These are phyloP conservation scores for Cyclocybe cylindracea DNA, from an alignment of 768 basidiomycete genomes.

Conservation along the genomic window DNA sequence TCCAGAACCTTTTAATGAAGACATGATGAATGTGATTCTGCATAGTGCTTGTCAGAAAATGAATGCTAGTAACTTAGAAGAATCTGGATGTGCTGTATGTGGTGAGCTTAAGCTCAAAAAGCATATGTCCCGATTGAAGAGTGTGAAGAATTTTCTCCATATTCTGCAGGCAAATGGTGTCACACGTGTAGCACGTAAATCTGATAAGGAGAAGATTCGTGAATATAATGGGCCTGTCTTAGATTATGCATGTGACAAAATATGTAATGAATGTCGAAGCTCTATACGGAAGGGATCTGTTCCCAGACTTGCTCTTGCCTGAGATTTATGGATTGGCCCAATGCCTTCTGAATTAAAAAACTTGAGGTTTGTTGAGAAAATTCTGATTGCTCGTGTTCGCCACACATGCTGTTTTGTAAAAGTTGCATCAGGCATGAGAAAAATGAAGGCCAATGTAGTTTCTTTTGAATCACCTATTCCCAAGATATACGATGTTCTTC, in stretches of 20 bases:
- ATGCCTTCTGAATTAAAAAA: conserved; percentile 12
- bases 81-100: conserved; percentile 33
- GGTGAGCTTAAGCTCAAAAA: conserved; percentile 14
- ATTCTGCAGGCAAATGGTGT: neutral
- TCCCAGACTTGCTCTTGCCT: conserved; percentile 12
- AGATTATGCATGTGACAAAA: conserved; percentile 4
- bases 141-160: conserved; percentile 4
- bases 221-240: conserved; percentile 13
- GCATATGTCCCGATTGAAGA: conserved; percentile 17
- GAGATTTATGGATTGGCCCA: conserved; percentile 14
- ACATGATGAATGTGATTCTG: conserved; percentile 1
- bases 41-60: neutral
- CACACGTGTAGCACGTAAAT: conserved; percentile 4
- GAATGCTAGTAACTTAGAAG: conserved; percentile 10
- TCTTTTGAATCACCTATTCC: conserved; percentile 23
- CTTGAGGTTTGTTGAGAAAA: conserved; percentile 21
- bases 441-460: conserved; percentile 24
- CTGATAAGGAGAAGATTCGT: neutral
- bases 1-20: neutral
- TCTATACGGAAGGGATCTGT: conserved; percentile 5
- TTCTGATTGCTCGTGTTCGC: conserved; percentile 22
- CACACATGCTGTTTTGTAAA: conserved; percentile 24
- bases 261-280: conserved; percentile 8
- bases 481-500: conserved; percentile 24
- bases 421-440: conserved; percentile 20